These are phyloP conservation scores for Clarireedia sp. DNA, from an alignment of 2,329 filamentous ascomycete species.

Conservation along the genomic window DNA sequence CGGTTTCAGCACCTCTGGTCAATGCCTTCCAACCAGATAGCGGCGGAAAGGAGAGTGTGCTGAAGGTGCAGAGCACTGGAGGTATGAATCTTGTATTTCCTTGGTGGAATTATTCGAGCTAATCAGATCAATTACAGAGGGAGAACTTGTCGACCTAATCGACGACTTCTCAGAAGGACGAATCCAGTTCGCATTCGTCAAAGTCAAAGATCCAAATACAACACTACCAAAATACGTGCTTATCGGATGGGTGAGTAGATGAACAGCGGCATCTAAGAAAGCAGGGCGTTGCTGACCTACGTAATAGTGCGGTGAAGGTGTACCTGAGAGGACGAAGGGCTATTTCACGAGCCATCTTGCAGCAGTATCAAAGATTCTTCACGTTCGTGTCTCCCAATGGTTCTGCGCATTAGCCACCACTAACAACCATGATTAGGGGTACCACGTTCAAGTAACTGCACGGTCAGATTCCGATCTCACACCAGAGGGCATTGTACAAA, in stretches of 20 bases:
- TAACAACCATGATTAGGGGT: conserved; percentile 48
- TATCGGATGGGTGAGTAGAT: conserved; percentile 65
- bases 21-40: conserved; percentile 84
- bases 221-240: conserved; percentile 83
- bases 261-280: neutral
- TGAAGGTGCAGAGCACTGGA: conserved; percentile 90
- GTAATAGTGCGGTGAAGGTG: conserved; percentile 80
- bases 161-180: conserved; percentile 96
- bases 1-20: conserved; percentile 82
- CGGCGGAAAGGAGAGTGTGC: conserved; percentile 79
- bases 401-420: neutral
- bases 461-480: conserved; percentile 84
- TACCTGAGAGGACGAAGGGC: conserved; percentile 96
- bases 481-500: conserved; percentile 81
- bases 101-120: neutral
- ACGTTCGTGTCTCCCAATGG: conserved; percentile 41
- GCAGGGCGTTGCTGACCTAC: conserved; percentile 18
- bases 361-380: conserved; percentile 82
- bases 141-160: conserved; percentile 79
- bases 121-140: conserved; percentile 49
- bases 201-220: conserved; percentile 92
- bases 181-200: conserved; percentile 94
- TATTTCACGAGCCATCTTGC: conserved; percentile 95
- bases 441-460: conserved; percentile 95
- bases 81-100: conserved; percentile 40